Conservation (phyloP, 1,284 basidiomycete species). For the Ceratobasidium sp. region DNA sequence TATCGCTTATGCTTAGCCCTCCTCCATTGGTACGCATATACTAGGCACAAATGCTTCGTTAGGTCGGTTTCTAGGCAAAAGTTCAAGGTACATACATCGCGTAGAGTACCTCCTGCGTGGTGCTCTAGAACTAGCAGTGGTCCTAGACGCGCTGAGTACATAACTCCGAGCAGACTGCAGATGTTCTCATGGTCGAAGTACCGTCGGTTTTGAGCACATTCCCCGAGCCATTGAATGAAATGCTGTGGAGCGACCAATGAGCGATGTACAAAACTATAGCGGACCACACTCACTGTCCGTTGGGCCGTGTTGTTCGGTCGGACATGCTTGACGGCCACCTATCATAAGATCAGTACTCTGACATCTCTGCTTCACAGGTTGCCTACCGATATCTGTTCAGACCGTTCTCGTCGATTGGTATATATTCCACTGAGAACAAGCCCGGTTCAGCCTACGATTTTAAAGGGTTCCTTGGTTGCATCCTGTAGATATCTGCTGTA, state of each 20-base stretch:
- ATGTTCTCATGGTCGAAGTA: constrained; percentile 1
- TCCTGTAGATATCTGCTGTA: constrained; percentile 18
- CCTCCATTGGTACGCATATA: constrained; percentile 4
- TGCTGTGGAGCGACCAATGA: background rate
- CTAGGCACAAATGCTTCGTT: background rate
- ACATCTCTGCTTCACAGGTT: background rate
- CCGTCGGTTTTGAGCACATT: background rate
- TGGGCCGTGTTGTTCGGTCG: constrained; percentile 5
- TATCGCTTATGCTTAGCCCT: background rate
- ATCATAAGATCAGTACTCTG: background rate
- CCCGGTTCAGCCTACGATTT: background rate
- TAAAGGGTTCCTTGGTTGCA: no score
- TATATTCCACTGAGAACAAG: constrained; percentile 6
- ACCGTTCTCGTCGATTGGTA: background rate
- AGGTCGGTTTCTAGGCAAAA: background rate
- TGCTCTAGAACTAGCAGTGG: constrained; percentile 10
- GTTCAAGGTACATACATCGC: background rate
- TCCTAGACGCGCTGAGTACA: constrained; percentile 11
- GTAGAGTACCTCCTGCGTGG: constrained; percentile 1
- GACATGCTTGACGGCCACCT: constrained; percentile 22
- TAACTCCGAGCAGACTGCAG: constrained; percentile 11
- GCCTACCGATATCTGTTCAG: constrained; percentile 1
- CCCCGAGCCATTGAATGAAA: constrained; percentile 11
- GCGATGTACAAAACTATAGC: no score
- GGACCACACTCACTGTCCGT: background rate